These are phyloP conservation scores for Lophium mytilinum DNA, from an alignment of 495 filamentous ascomycete genomes.

Conservation along the genomic window DNA sequence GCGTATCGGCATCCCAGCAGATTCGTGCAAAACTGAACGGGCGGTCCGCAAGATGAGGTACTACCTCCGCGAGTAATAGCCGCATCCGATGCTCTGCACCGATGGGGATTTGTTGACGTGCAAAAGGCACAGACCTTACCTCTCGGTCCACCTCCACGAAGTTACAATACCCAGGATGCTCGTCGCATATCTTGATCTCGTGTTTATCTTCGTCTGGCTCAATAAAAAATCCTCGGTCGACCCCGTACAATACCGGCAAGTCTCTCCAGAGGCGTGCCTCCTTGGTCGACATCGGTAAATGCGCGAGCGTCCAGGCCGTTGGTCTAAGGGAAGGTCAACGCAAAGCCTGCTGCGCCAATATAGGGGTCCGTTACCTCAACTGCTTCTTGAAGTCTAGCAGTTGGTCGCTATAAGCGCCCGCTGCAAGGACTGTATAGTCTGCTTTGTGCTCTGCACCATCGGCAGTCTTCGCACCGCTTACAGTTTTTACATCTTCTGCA, in stretches of 20 bases:
- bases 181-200: conserved; percentile 50
- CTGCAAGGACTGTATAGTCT: conserved; percentile 39
- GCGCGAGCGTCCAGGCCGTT: conserved; percentile 48
- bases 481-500: conserved; percentile 24
- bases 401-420: conserved; percentile 41
- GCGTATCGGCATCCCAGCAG: conserved; percentile 49
- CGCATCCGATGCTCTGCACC: conserved; percentile 38
- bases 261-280: conserved; percentile 39
- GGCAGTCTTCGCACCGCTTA: conserved; percentile 34
- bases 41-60: conserved; percentile 43
- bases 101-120: conserved; percentile 41
- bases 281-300: conserved; percentile 41
- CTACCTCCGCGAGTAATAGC: conserved; percentile 41
- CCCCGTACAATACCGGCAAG: conserved; percentile 46
- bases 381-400: conserved; percentile 47
- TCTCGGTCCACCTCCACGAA: conserved; percentile 29
- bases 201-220: conserved; percentile 44
- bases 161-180: conserved; percentile 50
- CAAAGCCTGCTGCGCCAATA: conserved; percentile 38
- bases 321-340: conserved; percentile 31
- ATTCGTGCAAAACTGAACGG: conserved; percentile 44
- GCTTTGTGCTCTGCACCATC: conserved; percentile 34
- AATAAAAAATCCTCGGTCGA: conserved; percentile 49
- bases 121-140: conserved; percentile 39
- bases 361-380: conserved; percentile 48